Percentiles rank a stretch among this genome's conserved stretches.
phyloP scores from a whole-genome alignment of 2,329 filamentous ascomycete species.

The Trichoderma sp. region DNA sequence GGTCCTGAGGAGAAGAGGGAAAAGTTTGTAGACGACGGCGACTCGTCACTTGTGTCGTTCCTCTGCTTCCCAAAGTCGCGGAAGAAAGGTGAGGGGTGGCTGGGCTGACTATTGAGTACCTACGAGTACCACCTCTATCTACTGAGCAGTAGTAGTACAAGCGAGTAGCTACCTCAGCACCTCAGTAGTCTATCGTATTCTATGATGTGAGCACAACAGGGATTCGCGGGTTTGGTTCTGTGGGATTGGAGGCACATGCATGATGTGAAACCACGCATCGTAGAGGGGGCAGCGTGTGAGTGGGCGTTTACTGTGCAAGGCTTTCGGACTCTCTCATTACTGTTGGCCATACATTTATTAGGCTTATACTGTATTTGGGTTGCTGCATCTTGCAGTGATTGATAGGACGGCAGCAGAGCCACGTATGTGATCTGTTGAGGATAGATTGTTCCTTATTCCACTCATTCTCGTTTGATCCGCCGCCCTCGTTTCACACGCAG shows the following conservation, averaged over 20 bases:
- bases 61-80: constrained; percentile 25
- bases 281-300: background rate
- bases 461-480: too few species aligned
- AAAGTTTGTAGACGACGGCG: constrained; percentile 28
- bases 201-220: background rate
- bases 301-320: constrained; percentile 1
- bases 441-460: background rate
- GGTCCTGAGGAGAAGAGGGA: constrained; percentile 33
- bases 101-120: background rate
- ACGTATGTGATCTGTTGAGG: constrained; percentile 1
- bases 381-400: background rate
- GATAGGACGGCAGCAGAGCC: background rate
- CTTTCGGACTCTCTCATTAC: background rate
- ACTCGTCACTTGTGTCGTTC: constrained; percentile 31
- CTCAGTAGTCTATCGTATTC: too few species aligned
- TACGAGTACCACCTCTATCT: background rate
- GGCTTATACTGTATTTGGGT: background rate
- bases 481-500: background rate
- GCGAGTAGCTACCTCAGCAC: background rate
- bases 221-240: background rate
- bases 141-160: background rate
- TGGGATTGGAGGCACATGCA: constrained; percentile 1
- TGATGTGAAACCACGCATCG: background rate
- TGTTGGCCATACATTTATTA: background rate
- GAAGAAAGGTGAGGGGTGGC: constrained; percentile 12